Percentiles rank a stretch among this genome's conserved stretches.
These are phyloP conservation scores for Orbilia quercus DNA, from an alignment of 2,329 filamentous ascomycete genomes.

Conservation along the genomic window DNA sequence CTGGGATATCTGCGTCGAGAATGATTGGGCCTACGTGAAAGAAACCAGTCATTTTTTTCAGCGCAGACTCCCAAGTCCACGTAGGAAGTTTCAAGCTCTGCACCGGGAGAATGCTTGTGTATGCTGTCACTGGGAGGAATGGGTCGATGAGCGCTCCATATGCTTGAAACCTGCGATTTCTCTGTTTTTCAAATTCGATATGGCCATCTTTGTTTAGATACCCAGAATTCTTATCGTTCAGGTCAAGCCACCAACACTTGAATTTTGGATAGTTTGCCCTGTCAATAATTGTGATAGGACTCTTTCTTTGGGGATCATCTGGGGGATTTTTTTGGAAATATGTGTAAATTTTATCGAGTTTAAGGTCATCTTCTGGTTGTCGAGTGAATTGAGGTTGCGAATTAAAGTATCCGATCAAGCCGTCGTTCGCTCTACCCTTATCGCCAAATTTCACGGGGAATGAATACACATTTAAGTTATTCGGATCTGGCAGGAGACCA, in stretches of 20 bases:
- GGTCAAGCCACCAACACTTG: constrained; percentile 7
- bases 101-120: constrained; percentile 62
- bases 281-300: constrained; percentile 36
- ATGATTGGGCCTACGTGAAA: constrained; percentile 63
- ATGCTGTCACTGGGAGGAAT: constrained; percentile 63
- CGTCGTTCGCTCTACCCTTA: constrained; percentile 61
- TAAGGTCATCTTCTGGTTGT: constrained; percentile 53
- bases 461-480: constrained; percentile 58
- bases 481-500: neutral
- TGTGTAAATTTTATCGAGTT: constrained; percentile 60
- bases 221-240: constrained; percentile 2
- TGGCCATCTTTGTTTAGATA: neutral
- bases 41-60: constrained; percentile 64
- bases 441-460: constrained; percentile 64
- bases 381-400: neutral
- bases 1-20: constrained; percentile 58
- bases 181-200: neutral
- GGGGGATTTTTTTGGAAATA: constrained; percentile 44
- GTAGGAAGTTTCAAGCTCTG: constrained; percentile 60
- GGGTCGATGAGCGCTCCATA: constrained; percentile 63
- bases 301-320: constrained; percentile 1
- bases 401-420: constrained; percentile 64
- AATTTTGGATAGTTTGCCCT: constrained; percentile 60
- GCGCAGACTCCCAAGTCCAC: constrained; percentile 63
- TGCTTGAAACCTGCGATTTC: neutral